Evolutionary conservation across 139 green algal genomes (phyloP).

Genomic region (Ettlia oleoabundans): DNA sequence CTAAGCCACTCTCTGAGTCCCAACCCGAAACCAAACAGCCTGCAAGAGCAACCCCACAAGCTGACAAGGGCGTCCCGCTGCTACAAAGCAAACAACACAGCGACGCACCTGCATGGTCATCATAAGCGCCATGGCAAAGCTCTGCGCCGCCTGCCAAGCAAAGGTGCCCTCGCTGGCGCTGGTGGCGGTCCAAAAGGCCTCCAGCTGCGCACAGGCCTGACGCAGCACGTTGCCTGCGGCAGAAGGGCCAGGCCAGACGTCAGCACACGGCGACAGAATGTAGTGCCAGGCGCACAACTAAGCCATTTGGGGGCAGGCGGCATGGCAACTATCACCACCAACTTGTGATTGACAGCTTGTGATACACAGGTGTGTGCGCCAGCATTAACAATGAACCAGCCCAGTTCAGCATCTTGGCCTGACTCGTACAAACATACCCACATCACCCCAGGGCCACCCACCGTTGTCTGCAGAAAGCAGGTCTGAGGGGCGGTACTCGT

Average conservation of each 20-base stretch:
- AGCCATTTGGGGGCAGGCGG: too few species aligned
- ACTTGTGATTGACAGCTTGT: too few species aligned
- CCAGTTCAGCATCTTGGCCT: too few species aligned
- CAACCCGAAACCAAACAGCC: too few species aligned
- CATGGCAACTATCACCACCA: too few species aligned
- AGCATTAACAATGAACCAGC: too few species aligned
- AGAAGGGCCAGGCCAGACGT: not conserved
- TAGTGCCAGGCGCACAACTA: too few species aligned
- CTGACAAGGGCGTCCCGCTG: not conserved
- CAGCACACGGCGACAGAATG: too few species aligned
- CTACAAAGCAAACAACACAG: not conserved
- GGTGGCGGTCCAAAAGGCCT: slow-evolving; percentile 35
- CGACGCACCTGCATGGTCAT: slow-evolving; percentile 41
- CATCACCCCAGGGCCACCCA: not conserved
- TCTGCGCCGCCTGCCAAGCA: slow-evolving; percentile 52
- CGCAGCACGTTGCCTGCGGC: slow-evolving; percentile 43
- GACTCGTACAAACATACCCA: too few species aligned
- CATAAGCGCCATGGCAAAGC: slow-evolving; percentile 42
- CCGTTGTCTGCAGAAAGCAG: slow-evolving; percentile 32
- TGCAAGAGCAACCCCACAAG: too few species aligned
- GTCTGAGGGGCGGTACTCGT: slow-evolving; percentile 52
- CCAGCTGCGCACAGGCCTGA: slow-evolving; percentile 16
- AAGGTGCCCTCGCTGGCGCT: slow-evolving; percentile 37
- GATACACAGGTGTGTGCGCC: too few species aligned
- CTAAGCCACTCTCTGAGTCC: too few species aligned